Evolutionary conservation across 441 rosid genomes (phyloP).

Genomic region (Brassica hybrid): DNA sequence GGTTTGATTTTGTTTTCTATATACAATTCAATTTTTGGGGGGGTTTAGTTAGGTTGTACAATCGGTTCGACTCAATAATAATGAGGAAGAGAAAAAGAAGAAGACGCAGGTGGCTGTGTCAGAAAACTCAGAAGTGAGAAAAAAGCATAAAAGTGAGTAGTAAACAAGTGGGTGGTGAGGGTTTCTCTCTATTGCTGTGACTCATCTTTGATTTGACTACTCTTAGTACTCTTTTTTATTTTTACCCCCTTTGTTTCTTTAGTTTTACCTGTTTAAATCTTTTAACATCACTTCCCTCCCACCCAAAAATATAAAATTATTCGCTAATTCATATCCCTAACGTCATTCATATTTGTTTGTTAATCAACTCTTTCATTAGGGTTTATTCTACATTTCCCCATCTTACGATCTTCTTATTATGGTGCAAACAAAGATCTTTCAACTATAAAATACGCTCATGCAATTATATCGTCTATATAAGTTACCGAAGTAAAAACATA

Average conservation of each 20-base stretch:
- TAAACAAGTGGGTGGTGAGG: conserved; percentile 44
- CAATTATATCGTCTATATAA: background rate
- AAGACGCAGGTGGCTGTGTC: conserved; percentile 44
- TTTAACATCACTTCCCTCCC: background rate
- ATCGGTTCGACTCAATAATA: conserved; percentile 17
- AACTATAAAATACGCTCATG: background rate
- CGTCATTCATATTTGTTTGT: background rate
- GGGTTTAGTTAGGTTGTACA: background rate
- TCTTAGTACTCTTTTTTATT: conserved; percentile 27
- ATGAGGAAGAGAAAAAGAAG: conserved; percentile 24
- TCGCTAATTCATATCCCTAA: background rate
- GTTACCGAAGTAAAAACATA: background rate
- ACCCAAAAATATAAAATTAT: background rate
- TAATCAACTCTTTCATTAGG: background rate
- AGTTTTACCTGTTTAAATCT: background rate
- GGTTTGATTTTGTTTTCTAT: conserved; percentile 13
- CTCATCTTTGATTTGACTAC: conserved; percentile 44
- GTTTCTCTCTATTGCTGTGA: conserved; percentile 25
- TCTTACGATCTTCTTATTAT: background rate
- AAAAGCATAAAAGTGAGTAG: conserved; percentile 33
- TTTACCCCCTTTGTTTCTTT: conserved; percentile 8
- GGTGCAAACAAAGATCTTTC: background rate
- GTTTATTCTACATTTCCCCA: background rate
- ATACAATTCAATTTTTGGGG: background rate
- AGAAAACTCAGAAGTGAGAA: conserved; percentile 28